phyloP scores from a whole-genome alignment of 2,329 filamentous ascomycete species.

The Colletotrichum ledebouriae region DNA sequence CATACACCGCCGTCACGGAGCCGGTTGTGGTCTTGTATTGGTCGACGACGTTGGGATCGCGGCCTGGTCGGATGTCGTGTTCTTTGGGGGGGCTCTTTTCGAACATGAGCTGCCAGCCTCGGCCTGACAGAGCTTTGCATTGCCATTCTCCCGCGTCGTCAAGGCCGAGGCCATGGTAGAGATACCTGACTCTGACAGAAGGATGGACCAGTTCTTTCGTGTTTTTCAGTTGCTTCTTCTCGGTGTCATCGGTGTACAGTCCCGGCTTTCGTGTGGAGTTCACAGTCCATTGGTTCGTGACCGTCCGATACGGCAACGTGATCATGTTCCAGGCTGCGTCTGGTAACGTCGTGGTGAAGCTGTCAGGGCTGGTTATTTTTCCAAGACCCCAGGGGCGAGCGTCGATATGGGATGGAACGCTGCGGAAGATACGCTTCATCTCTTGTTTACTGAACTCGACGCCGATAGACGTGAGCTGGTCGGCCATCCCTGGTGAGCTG shows the following conservation, averaged over 20 bases:
- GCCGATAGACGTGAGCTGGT: constrained; percentile 45
- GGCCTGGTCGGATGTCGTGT: constrained; percentile 11
- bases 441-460: constrained; percentile 45
- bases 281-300: constrained; percentile 23
- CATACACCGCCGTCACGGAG: constrained; percentile 29
- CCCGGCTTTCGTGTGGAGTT: constrained; percentile 44
- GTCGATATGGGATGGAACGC: constrained; percentile 22
- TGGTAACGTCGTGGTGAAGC: constrained; percentile 26
- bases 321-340: constrained; percentile 20
- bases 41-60: constrained; percentile 17
- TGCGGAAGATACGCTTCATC: constrained; percentile 44
- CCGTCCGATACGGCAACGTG: constrained; percentile 15
- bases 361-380: constrained; percentile 42
- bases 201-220: constrained; percentile 50
- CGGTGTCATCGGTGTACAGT: constrained; percentile 43
- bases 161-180: constrained; percentile 48
- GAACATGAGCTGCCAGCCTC: constrained; percentile 36
- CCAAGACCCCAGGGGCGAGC: constrained; percentile 44
- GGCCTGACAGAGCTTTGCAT: constrained; percentile 42
- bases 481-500: constrained; percentile 43
- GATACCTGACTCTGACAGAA: constrained; percentile 50
- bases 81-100: constrained; percentile 16
- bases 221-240: neutral
- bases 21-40: constrained; percentile 33
- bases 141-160: constrained; percentile 48